Conservation (phyloP, 805 yeast species). For the Yueomyces sinensis region DNA sequence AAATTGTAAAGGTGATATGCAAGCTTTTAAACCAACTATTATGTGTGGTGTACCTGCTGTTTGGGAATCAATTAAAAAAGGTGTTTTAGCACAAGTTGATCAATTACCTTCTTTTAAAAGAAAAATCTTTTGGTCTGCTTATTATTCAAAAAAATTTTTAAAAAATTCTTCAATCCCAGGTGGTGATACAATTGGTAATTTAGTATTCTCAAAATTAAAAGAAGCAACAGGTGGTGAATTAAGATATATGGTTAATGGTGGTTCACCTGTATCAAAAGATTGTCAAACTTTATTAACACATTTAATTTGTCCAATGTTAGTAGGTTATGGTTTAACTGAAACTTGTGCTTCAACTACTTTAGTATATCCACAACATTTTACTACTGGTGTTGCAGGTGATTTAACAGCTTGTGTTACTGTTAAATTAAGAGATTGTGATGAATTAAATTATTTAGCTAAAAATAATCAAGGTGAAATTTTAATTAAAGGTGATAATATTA, state of each 20-base stretch:
- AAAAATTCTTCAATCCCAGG: constrained; percentile 62
- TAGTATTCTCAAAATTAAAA: constrained; percentile 77
- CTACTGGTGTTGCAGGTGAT: constrained; percentile 69
- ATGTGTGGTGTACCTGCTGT: constrained; percentile 99
- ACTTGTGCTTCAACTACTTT: constrained; percentile 82
- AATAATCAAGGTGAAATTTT: constrained; percentile 88
- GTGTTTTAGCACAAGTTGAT: constrained; percentile 63
- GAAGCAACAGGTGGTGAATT: constrained; percentile 92
- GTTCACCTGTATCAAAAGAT: constrained; percentile 76
- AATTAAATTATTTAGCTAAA: constrained; percentile 81
- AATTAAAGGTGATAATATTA: constrained; percentile 61
- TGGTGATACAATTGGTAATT: constrained; percentile 42
- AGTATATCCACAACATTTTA: constrained; percentile 50
- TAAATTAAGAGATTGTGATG: constrained; percentile 82
- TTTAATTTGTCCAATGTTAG: constrained; percentile 71
- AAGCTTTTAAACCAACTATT: constrained; percentile 75
- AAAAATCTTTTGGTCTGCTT: constrained; percentile 84
- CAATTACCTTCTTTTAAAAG: constrained; percentile 55
- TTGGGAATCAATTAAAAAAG: constrained; percentile 93
- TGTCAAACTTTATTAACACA: constrained; percentile 74
- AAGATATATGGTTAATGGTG: constrained; percentile 70
- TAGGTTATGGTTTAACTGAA: constrained; percentile 96
- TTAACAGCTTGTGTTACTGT: constrained; percentile 71
- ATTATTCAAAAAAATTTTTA: constrained; percentile 52
- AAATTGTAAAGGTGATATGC: constrained; percentile 82